Base-by-base conservation (phyloP, 208 protist species). In the Trypanosoma platydactyli region DNA sequence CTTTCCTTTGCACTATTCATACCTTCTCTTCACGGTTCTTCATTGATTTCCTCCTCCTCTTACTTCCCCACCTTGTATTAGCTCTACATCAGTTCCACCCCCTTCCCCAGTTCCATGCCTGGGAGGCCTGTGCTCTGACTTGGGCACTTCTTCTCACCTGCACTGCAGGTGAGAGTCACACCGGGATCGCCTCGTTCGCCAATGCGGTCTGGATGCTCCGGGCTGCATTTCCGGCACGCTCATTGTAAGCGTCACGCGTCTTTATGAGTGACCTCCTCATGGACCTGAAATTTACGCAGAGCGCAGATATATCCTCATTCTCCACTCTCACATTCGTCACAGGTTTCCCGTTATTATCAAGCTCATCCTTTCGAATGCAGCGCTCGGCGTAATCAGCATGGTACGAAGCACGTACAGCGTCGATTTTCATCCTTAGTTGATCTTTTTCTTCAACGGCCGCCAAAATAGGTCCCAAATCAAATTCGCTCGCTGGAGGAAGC, bases 401-500 rank as follows among this genome's bases (percentile, higher is more conserved):
- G 24, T 76, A 20, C 42, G 60, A 27, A 38, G 66, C 78, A 50
- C 76, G 73, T 53, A 77, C 55, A 12, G 77, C 74, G 50, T 93
- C 84, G 35, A 93, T 73, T 63, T 85, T 82, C 77, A 85, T 79
- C 29, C 84, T 78, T 22, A 71, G 60, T 50, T 53, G 50, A 16
- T 87, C 61, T 6, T 69, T 48, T 12, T 41, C 54, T 27, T 78
- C 72, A 9, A 73, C 42, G 16, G 72, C 62, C 29, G 72, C 57
- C 18, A 63, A 60, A 52, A 91, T 68, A 7, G 65, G 58, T 0
- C 52, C 58, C 3, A 76, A 27, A 57, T 68, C 70, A 73, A 84
- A 86, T 44, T 81, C 76, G 27, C 76, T 70, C 29, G 46, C 74
- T 7, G 51, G 50, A 22, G 84, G 82, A 29, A 90, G 29, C 44